A percentile compares a stretch with the other conserved stretches of the same genome.
These are phyloP conservation scores for Penicillium thymicola DNA, from an alignment of 2,329 filamentous ascomycete species.

Conservation along the genomic window DNA sequence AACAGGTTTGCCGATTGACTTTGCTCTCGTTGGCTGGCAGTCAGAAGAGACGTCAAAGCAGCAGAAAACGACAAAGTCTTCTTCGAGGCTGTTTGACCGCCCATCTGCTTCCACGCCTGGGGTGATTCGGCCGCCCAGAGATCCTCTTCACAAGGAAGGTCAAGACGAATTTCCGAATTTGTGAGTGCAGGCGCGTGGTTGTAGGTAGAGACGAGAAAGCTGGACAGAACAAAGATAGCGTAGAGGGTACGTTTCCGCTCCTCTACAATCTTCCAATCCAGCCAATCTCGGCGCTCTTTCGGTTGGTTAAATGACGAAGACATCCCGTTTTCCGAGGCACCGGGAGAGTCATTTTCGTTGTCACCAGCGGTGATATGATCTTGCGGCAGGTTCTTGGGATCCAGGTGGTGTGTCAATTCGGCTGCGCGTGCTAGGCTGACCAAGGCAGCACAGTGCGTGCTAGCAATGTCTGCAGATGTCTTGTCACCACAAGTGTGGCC, in stretches of 20 bases:
- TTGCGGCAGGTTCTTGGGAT: conserved; percentile 37
- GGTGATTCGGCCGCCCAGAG: conserved; percentile 81
- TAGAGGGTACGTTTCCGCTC: conserved; percentile 93
- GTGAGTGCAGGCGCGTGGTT: conserved; percentile 88
- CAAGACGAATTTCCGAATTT: conserved; percentile 87
- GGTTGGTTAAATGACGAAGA: conserved; percentile 34
- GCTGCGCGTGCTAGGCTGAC: conserved; percentile 88
- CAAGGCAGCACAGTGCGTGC: conserved; percentile 84
- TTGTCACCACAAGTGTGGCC: conserved; percentile 94
- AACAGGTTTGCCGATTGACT: conserved; percentile 43
- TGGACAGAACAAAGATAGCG: conserved; percentile 86
- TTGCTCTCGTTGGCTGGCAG: conserved; percentile 65
- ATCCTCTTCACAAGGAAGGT: conserved; percentile 89
- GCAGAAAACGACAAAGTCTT: conserved; percentile 76
- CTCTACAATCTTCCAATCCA: conserved; percentile 82
- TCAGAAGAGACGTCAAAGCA: conserved; percentile 75
- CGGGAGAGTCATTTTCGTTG: conserved; percentile 52
- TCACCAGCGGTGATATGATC: conserved; percentile 47
- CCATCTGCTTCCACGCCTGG: conserved; percentile 75
- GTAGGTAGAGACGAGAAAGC: conserved; percentile 85
- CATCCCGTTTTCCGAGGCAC: conserved; percentile 43
- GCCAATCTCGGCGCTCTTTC: conserved; percentile 62
- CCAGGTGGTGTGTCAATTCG: conserved; percentile 59
- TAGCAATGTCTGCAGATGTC: conserved; percentile 83
- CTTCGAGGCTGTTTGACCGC: conserved; percentile 68